These are phyloP conservation scores for Carex kokanica DNA, from an alignment of 176 grass and related monocot species.

Conservation along the genomic window DNA sequence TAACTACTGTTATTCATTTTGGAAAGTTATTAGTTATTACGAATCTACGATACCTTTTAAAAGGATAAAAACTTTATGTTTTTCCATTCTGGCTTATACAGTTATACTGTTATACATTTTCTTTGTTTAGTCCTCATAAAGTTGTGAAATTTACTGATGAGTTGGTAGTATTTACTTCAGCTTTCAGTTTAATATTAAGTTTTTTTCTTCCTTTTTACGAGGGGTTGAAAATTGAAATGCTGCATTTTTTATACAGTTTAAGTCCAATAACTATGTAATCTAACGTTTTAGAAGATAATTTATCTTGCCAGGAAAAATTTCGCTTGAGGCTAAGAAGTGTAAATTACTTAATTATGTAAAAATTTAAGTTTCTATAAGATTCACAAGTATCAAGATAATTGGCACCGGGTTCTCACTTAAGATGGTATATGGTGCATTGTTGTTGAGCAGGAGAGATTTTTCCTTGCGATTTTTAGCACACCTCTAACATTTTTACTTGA, in stretches of 20 bases:
- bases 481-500: not conserved
- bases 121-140: not conserved
- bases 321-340: not conserved
- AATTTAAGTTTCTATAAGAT: not conserved
- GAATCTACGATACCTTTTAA: not conserved
- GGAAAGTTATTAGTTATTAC: not conserved
- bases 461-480: not conserved
- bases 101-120: too few species aligned
- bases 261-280: not conserved
- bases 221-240: not conserved
- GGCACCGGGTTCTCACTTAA: not conserved
- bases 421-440: not conserved
- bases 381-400: not conserved
- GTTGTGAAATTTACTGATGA: not conserved
- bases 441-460: not conserved
- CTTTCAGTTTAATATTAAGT: too few species aligned
- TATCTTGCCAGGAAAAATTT: not conserved
- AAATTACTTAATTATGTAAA: not conserved
- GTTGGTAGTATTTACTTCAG: not conserved
- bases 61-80: not conserved
- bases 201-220: not conserved
- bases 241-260: not conserved
- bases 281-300: not conserved
- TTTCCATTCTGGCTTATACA: not conserved
- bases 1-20: not conserved